These are phyloP conservation scores for Pseudonectria buxi DNA, from an alignment of 2,329 filamentous ascomycete species.

Conservation along the genomic window DNA sequence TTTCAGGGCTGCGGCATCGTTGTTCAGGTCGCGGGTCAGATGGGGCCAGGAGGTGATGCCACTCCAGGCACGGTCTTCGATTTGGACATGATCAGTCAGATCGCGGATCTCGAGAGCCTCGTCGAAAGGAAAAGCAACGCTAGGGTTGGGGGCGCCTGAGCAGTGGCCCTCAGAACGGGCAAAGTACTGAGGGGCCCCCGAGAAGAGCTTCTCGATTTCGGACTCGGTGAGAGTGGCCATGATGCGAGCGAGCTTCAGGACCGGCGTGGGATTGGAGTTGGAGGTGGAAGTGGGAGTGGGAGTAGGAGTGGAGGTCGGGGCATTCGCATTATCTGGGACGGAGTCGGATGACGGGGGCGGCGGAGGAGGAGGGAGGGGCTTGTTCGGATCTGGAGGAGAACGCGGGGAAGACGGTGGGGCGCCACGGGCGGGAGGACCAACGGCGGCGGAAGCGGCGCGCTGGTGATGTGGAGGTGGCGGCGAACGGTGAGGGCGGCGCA, in stretches of 20 bases:
- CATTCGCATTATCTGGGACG: too few relatives aligned
- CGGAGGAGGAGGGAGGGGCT: constrained; percentile 49
- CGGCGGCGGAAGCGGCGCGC: neutral
- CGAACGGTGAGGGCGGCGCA: constrained; percentile 12
- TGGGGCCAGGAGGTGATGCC: constrained; percentile 58
- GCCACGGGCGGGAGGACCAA: neutral
- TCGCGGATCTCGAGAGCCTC: constrained; percentile 54
- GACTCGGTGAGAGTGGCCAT: constrained; percentile 52
- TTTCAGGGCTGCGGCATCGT: constrained; percentile 37
- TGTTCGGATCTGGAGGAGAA: constrained; percentile 43
- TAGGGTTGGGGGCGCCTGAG: constrained; percentile 54
- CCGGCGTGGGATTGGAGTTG: constrained; percentile 26
- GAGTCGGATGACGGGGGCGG: constrained; percentile 35
- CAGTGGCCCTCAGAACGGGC: constrained; percentile 53
- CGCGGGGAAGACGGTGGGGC: constrained; percentile 23
- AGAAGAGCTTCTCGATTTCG: constrained; percentile 64
- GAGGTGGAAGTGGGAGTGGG: too few relatives aligned
- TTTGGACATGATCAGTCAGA: constrained; percentile 56
- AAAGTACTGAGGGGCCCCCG: constrained; percentile 68
- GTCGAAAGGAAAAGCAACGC: constrained; percentile 63
- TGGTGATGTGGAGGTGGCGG: neutral
- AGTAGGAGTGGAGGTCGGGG: constrained; percentile 7
- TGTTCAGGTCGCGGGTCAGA: constrained; percentile 45
- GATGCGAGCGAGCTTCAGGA: constrained; percentile 49
- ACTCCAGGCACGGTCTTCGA: constrained; percentile 58